Base-by-base conservation (phyloP, 495 filamentous ascomycete species). In the Opeltia flavorubescens region DNA sequence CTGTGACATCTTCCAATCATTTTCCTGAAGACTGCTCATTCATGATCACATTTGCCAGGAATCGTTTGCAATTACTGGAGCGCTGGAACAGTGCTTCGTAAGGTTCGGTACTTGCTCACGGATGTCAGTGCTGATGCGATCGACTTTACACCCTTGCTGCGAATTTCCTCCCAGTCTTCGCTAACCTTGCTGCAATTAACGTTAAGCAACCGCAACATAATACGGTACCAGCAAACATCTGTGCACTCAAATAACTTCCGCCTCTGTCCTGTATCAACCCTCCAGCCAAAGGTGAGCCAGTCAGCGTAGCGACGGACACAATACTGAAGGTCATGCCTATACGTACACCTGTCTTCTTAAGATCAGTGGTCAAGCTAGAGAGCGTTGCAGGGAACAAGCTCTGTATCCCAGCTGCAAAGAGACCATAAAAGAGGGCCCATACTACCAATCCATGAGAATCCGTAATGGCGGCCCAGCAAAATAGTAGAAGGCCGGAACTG, bases 291-390 rank as follows among this genome's bases (percentile, higher is more conserved):
- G 83, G 81, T n/a, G 80, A 69, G 0, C 83, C 82, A 11, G 78
- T 81, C 43, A 87, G 58, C 33, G 63, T 69, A 0, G 82, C 78
- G 51, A 87, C 75, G 46, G 74, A 77, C 17, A 77, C 65, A 45
- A 84, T 72, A 3, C 67, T 78, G 46, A 86, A 83, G 3, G 77
- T 67, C 80, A 86, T 86, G 2, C 84, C 83, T 64, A 84, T 77
- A 12, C 81, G 61, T 30, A 74, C 70, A 0, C 81, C 81, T 5
- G 70, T 63, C 54, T 82, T 84, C 9, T 65, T 66, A 51, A 80
- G 43, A 54, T 86, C 79, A 0, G 62, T 67, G 0, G 66, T 70
- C 27, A 83, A 66, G 23, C 76, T 70, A 3, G 72, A 66, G 51
- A 80, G 46, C 47, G 74, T 63, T 58, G 67, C 57, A 31, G 78